These are phyloP conservation scores for Senecio squalidus DNA, from an alignment of 140 eudicot species.

Conservation along the genomic window DNA sequence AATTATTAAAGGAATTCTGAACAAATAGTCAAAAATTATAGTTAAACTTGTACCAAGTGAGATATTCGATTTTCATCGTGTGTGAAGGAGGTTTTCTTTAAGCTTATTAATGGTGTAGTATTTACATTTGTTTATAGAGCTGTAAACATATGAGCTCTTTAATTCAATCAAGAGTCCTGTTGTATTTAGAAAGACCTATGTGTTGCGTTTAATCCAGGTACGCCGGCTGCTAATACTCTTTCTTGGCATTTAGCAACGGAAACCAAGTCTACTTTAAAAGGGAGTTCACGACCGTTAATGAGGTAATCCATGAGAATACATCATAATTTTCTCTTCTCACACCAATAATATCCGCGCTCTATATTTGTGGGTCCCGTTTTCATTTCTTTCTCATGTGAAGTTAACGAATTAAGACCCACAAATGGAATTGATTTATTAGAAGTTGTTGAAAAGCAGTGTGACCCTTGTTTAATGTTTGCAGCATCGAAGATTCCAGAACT, in stretches of 20 bases:
- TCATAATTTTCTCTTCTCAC: neutral
- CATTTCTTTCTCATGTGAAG: conserved; percentile 6
- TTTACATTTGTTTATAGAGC: neutral
- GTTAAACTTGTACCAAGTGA: conserved; percentile 4
- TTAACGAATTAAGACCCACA: neutral
- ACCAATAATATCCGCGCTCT: neutral
- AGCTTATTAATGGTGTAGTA: neutral
- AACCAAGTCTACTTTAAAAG: conserved; percentile 72
- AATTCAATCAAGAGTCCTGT: neutral
- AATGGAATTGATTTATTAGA: conserved; percentile 1
- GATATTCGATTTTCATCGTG: conserved; percentile 5
- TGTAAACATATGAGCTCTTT: neutral
- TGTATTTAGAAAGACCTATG: neutral
- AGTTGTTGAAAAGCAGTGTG: neutral
- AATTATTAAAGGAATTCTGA: neutral
- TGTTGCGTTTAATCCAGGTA: conserved; percentile 39
- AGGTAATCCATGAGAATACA: conserved; percentile 22
- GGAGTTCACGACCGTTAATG: conserved; percentile 41
- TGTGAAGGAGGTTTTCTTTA: neutral
- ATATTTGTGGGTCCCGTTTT: conserved; percentile 6
- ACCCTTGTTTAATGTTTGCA: conserved; percentile 31
- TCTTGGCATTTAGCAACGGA: conserved; percentile 98
- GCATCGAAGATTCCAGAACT: conserved; percentile 55
- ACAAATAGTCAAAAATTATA: conserved; percentile 8
- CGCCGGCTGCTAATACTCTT: conserved; percentile 75